Evolutionary conservation across 345 rosid genomes (phyloP), one percentile per base, ranked within the genome.

Genomic region (Arabidopsis arenosa): DNA sequence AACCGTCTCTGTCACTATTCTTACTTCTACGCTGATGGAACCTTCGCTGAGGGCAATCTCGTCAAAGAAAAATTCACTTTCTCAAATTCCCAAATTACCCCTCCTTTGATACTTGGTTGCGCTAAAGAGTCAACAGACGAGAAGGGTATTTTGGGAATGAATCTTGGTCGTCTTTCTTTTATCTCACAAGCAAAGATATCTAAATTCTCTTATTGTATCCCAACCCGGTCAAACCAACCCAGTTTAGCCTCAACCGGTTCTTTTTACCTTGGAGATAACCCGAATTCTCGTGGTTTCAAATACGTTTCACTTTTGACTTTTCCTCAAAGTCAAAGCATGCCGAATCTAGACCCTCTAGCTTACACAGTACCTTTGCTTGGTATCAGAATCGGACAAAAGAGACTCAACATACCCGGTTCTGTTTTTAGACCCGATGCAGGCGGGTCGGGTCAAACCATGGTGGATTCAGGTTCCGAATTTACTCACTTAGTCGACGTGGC

Each of bases 141-240:
- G 43, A 84, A 76, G 90, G 97, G 98, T 73, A 89, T 90, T 78
- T 76, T 93, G 81, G 98, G 97, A 44, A 89, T 93, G 92, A 93
- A 93, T 18, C 86, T 84, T 41, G 98, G 97, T 7, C 86, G 95
- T 9, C 80, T 87, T 35, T 89, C 98, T 0, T 93, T 93, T 35
- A 80, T 86, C 52, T 89, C 92, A 13, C 98, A 93, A 53, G 87
- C 95, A 0, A 86, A 82, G 56, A 62, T 90, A 1, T 74, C 89
- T 47, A 93, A 93, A 77, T 93, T 93, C 79, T 93, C 98, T 0
- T 90, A 93, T 44, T 93, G 98, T 58, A 83, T 90, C 1, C 98
- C 97, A 0, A 32, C 44, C 77, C 40, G 89, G 84, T 10, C 64
- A 40, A 61, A 55, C 18, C 71, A 33, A 3, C 32, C 69, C 65